Evolutionary conservation across 148 eudicot species (phyloP).

Genomic region (Chenopodium formosanum): DNA sequence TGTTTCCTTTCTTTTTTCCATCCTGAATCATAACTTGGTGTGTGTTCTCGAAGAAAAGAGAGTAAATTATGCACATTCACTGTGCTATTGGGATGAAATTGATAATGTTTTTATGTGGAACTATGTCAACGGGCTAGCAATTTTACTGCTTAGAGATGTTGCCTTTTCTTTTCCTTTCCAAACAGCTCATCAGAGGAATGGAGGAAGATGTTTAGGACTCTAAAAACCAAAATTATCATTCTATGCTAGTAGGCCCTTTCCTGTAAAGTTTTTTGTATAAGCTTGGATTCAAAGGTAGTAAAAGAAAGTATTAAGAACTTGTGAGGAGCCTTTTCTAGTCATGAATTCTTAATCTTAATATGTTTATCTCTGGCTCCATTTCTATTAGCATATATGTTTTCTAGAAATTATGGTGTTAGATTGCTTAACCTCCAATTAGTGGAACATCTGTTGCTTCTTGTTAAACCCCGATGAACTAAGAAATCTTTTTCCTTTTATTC

Average conservation of each 20-base stretch:
- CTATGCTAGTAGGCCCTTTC: background rate
- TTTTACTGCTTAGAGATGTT: background rate
- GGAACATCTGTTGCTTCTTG: background rate
- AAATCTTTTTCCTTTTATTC: background rate
- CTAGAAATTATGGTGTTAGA: background rate
- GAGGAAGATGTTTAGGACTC: background rate
- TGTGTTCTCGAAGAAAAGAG: background rate
- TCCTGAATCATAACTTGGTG: background rate
- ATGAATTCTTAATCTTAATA: background rate
- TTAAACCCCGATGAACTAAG: background rate
- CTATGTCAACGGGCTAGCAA: background rate
- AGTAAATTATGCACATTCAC: background rate
- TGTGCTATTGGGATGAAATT: background rate
- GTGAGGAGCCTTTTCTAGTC: conserved; percentile 1
- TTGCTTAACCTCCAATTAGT: background rate
- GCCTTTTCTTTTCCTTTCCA: background rate
- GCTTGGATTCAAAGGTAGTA: background rate
- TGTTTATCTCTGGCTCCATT: background rate
- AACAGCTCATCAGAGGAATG: background rate
- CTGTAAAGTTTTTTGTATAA: background rate
- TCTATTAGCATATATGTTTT: background rate
- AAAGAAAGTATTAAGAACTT: background rate
- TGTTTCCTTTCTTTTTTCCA: background rate
- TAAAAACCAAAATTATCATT: background rate
- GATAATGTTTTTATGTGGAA: background rate